Base-by-base conservation (phyloP, 495 filamentous ascomycete genomes). In the Parachaetomium inaequale region DNA sequence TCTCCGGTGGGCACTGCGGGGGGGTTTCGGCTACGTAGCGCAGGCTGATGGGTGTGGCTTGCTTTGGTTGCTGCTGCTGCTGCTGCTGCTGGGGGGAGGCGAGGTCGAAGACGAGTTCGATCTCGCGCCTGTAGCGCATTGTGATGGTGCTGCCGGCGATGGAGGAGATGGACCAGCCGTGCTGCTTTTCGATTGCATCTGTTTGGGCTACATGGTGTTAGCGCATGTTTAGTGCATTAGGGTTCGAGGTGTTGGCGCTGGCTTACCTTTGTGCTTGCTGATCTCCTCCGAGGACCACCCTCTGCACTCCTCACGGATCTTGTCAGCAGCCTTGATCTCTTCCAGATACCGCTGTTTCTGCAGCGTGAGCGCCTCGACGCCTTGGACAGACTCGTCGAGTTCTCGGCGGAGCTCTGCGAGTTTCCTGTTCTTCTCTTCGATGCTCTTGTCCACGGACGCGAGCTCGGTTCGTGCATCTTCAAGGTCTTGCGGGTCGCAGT, bases 201-300 rank as follows among this genome's bases (percentile, higher is more conserved):
- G 91, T 87, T 52, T 83, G 86, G 42, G 80, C 90, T 91, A 72
- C 64, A 21, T 43, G 28, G 14, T 56, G 51, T 62, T 42, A 67
- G 55, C 42, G 21, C 25, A 28, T 29, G 45, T 50, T 52, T 34
- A 1, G 11, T 19, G 11, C 31, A 36, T 21, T n/a, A 14, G 34
- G 59, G 68, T 62, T 66, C 64, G 31, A 2, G 14, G 23, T 54
- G 7, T 62, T 45, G 38, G 45, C 62, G 45, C 50, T 10, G 2
- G 19, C 81, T 68, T 75, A 91, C 88, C 81, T 80, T 93, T 90
- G 8, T 93, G 76, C 26, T 79, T 79, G 55, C 74, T 79, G 58
- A 98, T 87, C 70, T 98, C 94, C 19, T 78, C 82, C 31, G 86
- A 81, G 62, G 86, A 94, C 89, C 92, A 96, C 23, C 94, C 92